Percentiles rank a stretch among this genome's conserved stretches.
These are phyloP conservation scores for Starmera pachycereana DNA, from an alignment of 805 yeast genomes.

Conservation along the genomic window DNA sequence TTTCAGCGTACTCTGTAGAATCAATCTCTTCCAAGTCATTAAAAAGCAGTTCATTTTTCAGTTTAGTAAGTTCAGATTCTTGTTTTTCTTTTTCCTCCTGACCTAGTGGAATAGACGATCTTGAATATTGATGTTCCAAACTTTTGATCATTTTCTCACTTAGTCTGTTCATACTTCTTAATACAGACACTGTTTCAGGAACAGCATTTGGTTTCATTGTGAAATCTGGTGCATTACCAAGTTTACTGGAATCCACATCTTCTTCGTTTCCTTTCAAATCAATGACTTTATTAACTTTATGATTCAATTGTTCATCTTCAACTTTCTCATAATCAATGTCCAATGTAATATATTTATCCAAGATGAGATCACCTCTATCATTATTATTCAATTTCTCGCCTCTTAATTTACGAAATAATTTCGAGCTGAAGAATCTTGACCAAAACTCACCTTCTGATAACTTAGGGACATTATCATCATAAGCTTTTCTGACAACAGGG, in stretches of 20 bases:
- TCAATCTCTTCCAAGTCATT: slow-evolving; percentile 40
- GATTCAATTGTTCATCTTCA: slow-evolving; percentile 30
- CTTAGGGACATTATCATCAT: slow-evolving; percentile 83
- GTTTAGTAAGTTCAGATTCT: slow-evolving; percentile 24
- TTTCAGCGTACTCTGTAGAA: slow-evolving; percentile 41
- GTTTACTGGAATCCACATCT: slow-evolving; percentile 56
- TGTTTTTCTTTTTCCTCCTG: slow-evolving; percentile 26
- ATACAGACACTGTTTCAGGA: slow-evolving; percentile 61
- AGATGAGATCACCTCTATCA: slow-evolving; percentile 73
- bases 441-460: slow-evolving; percentile 88
- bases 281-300: slow-evolving; percentile 54
- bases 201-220: slow-evolving; percentile 65
- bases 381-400: slow-evolving; percentile 75
- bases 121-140: slow-evolving; percentile 31
- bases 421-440: slow-evolving; percentile 91
- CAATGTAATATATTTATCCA: slow-evolving; percentile 72
- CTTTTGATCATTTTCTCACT: slow-evolving; percentile 71
- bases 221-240: slow-evolving; percentile 78
- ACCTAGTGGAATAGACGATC: slow-evolving; percentile 23
- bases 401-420: slow-evolving; percentile 73
- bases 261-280: slow-evolving; percentile 76
- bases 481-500: slow-evolving; percentile 84
- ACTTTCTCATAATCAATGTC: slow-evolving; percentile 49
- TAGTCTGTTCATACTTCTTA: slow-evolving; percentile 82
- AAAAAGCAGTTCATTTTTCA: slow-evolving; percentile 35